Evolutionary conservation across 352 stramenopile species (phyloP).

Genomic region (Globisporangium echinulatum): DNA sequence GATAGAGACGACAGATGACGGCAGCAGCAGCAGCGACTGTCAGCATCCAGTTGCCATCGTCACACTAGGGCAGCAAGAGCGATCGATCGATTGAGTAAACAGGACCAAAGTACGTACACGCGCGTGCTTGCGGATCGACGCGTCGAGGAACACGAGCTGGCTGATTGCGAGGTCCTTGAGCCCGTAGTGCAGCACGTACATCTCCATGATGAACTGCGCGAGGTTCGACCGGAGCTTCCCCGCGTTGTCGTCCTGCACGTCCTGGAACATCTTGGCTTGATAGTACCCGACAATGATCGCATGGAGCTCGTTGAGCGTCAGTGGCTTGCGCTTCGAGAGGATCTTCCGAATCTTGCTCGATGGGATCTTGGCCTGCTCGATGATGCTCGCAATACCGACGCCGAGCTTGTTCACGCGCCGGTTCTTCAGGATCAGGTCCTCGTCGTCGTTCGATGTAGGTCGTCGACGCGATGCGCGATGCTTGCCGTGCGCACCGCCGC

Average conservation of each 20-base stretch:
- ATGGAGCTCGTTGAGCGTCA: slow-evolving; percentile 66
- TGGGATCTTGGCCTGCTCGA: slow-evolving; percentile 66
- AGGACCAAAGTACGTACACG: slow-evolving; percentile 17
- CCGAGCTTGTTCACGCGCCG: slow-evolving; percentile 54
- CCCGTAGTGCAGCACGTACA: slow-evolving; percentile 78
- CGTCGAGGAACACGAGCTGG: slow-evolving; percentile 73
- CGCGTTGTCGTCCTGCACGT: slow-evolving; percentile 59
- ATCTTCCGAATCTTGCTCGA: slow-evolving; percentile 72
- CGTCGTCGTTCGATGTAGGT: slow-evolving; percentile 17
- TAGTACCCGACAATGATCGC: slow-evolving; percentile 74
- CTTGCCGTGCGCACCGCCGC: slow-evolving; percentile 6
- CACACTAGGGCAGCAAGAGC: background rate
- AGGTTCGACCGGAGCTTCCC: slow-evolving; percentile 49
- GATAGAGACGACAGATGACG: too few relatives aligned
- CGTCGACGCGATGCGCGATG: slow-evolving; percentile 18
- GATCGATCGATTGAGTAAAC: background rate
- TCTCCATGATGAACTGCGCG: slow-evolving; percentile 79
- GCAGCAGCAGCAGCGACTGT: too few relatives aligned
- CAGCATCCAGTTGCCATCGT: too few relatives aligned
- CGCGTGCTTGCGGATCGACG: slow-evolving; percentile 60
- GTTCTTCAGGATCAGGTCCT: slow-evolving; percentile 59
- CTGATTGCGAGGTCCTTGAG: slow-evolving; percentile 77
- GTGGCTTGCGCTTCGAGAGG: slow-evolving; percentile 59
- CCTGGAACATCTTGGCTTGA: slow-evolving; percentile 77
- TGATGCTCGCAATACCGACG: slow-evolving; percentile 69